Evolutionary conservation across 2,329 filamentous ascomycete genomes (phyloP), one percentile per base, ranked within the genome.

Genomic region (Thielaviopsis musarum): DNA sequence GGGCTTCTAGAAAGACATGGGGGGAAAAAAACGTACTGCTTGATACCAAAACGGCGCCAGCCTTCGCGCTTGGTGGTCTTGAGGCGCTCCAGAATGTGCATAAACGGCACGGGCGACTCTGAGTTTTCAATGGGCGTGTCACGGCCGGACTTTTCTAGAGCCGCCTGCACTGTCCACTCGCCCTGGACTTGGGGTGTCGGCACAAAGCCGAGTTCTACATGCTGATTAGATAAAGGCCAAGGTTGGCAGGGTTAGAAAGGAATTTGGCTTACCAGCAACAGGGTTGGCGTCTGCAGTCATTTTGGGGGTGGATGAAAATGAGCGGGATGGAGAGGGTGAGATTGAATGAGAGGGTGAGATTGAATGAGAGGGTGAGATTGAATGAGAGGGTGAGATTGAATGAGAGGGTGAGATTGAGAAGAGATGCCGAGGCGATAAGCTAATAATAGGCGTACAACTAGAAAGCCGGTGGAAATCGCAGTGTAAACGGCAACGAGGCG

Each of bases 1-100:
- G 21, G 9, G 9, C 4, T 5, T 3, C 3, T 10, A 10, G 12
- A 15, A 22, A 48, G 10, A 34, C 30, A 12, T 13, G 48, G 30
- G n/a, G 10, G 24, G 26, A 52, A 24, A 28, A 51, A 41, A 26
- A 53, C 68, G 52, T 68, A 82, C 80, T 75, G 72, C 1, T 73
- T 65, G 65, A 98, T 89, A 48, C 83, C 83, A 69, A 96, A 96
- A 45, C 93, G 82, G 59, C 87, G 82, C 93, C 93, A 98, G 64
- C 93, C 93, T 73, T 96, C 93, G 62, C 93, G 86, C 72, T 95
- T 94, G 63, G 88, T 95, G 7, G 91, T 96, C 80, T 98, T 98
- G 60, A 98, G 80, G 56, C 88, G 86, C 72, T 95, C 88, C 63
- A 98, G 81, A 62, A 96, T 78, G 75, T 98, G 93, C 72, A 98